Conservation (phyloP, 495 filamentous ascomycete genomes). For the Elasticomyces elasticus region DNA sequence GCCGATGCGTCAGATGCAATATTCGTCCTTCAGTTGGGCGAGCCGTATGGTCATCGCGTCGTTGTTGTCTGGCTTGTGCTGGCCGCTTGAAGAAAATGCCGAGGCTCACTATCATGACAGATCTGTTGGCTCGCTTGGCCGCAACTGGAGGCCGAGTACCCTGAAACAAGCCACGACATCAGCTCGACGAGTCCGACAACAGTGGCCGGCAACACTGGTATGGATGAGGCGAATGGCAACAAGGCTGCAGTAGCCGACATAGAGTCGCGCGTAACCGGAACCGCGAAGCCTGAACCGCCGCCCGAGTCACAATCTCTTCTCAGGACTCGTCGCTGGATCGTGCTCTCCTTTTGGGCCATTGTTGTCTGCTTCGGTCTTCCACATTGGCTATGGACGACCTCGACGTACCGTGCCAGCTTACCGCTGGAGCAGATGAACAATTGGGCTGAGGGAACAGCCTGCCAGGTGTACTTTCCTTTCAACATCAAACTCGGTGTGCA, state of each 20-base stretch:
- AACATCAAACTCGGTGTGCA: conserved; percentile 51
- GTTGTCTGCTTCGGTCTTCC: conserved; percentile 78
- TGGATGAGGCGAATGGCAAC: no score
- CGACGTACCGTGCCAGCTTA: conserved; percentile 78
- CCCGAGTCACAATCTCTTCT: conserved; percentile 1
- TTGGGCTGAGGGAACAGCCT: conserved; percentile 93
- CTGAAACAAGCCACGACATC: no score
- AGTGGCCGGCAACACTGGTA: no score
- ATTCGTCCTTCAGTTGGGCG: no score
- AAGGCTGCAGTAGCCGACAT: not conserved
- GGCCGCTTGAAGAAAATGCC: not conserved
- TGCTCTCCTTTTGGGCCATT: conserved; percentile 84
- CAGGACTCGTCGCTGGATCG: conserved; percentile 36
- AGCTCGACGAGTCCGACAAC: no score
- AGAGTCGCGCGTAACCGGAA: not conserved
- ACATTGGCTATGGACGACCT: conserved; percentile 95
- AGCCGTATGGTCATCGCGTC: no score
- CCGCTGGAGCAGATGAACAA: conserved; percentile 79
- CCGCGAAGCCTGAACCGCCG: not conserved
- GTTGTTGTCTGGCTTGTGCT: no score
- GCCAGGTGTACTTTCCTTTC: conserved; percentile 78
- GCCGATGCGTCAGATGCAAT: no score
- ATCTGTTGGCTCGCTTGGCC: no score
- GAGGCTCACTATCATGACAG: no score
- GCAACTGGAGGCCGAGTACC: no score